Conservation (phyloP, 352 stramenopile genomes). For the Phytophthora ohioensis region DNA sequence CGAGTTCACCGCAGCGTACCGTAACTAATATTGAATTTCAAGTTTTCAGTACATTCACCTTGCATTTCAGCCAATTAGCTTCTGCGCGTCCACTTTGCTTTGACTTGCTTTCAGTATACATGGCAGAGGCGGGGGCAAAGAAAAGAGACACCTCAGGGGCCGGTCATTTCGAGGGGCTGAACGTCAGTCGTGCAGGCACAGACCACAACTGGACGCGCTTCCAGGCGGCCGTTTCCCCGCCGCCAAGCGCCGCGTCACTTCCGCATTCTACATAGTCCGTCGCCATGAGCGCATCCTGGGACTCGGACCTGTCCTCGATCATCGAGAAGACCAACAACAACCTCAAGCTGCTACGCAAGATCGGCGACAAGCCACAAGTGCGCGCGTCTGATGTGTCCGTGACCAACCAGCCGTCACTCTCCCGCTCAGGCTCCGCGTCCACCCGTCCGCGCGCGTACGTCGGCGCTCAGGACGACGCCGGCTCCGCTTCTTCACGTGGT, state of each 20-base stretch:
- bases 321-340: slow-evolving; percentile 92
- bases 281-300: slow-evolving; percentile 81
- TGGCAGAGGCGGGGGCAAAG: slow-evolving; percentile 22
- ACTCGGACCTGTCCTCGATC: slow-evolving; percentile 86
- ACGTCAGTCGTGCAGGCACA: slow-evolving; percentile 10
- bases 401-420: slow-evolving; percentile 28
- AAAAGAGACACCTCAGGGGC: slow-evolving; percentile 4
- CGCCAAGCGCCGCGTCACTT: slow-evolving; percentile 4
- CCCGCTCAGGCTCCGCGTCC: slow-evolving; percentile 18
- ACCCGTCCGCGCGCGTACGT: slow-evolving; percentile 36
- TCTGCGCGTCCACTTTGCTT: neutral
- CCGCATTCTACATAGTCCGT: neutral
- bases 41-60: no score
- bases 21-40: no score
- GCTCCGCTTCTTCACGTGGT: slow-evolving; percentile 33
- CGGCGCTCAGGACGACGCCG: slow-evolving; percentile 39
- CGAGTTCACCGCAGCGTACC: no score
- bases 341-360: slow-evolving; percentile 83
- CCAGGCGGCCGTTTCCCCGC: slow-evolving; percentile 8
- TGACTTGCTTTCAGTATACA: slow-evolving; percentile 24
- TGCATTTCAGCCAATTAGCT: slow-evolving; percentile 18
- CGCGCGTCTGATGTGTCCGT: slow-evolving; percentile 51
- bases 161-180: slow-evolving; percentile 21
- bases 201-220: slow-evolving; percentile 26
- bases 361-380: slow-evolving; percentile 77